phyloP scores from a whole-genome alignment of 768 basidiomycete species.

The Amanita thiersii region DNA sequence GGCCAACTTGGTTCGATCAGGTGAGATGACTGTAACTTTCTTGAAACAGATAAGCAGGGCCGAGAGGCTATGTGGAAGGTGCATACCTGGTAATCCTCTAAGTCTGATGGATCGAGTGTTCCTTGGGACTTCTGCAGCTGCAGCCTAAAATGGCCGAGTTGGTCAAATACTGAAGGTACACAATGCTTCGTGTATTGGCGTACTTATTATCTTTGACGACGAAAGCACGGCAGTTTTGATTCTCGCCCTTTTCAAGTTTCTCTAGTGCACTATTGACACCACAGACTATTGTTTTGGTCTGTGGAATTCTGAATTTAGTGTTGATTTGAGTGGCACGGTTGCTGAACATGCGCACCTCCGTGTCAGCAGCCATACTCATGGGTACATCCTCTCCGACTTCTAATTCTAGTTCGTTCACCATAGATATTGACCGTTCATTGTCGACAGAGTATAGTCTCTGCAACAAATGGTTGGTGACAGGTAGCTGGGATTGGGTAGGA shows the following conservation, averaged over 20 bases:
- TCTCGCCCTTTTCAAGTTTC: constrained; percentile 53
- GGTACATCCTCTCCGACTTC: constrained; percentile 84
- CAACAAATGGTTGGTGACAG: constrained; percentile 6
- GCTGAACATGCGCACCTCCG: constrained; percentile 32
- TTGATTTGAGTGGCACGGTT: constrained; percentile 2
- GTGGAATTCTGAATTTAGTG: not conserved
- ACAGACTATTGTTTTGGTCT: constrained; percentile 58
- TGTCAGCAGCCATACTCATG: constrained; percentile 84
- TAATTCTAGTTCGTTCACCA: constrained; percentile 66
- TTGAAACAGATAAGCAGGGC: constrained; percentile 23
- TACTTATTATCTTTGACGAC: constrained; percentile 52
- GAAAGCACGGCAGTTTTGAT: constrained; percentile 82
- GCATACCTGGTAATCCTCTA: constrained; percentile 81
- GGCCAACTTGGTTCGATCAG: constrained; percentile 53
- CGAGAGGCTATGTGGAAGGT: not conserved
- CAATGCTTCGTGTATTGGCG: constrained; percentile 12
- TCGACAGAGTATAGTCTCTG: constrained; percentile 67
- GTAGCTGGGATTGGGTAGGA: not conserved
- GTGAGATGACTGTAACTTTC: constrained; percentile 87
- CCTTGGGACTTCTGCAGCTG: constrained; percentile 38
- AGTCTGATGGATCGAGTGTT: constrained; percentile 52
- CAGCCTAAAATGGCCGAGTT: constrained; percentile 45
- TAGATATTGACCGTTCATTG: constrained; percentile 41
- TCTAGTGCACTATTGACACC: constrained; percentile 80
- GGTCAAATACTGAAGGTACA: not conserved